Conservation (phyloP, 352 stramenopile species). For the Globisporangium cederbergense region DNA sequence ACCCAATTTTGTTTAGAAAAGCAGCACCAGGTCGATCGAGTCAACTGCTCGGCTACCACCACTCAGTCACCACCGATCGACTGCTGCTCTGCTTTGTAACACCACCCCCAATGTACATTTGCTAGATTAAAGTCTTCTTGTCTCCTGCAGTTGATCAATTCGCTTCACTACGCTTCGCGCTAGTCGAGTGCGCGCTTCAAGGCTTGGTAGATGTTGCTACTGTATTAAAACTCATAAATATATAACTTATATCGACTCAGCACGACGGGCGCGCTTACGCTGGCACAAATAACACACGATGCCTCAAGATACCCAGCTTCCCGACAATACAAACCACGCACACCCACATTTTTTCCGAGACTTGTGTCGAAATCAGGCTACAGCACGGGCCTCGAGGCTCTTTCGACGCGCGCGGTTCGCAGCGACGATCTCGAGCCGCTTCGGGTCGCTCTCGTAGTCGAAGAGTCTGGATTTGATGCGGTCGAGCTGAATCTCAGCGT, state of each 20-base stretch:
- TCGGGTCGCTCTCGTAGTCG: constrained; percentile 19
- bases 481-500: constrained; percentile 10
- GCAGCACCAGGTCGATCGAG: neutral
- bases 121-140: too few relatives aligned
- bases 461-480: constrained; percentile 19
- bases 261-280: constrained; percentile 2
- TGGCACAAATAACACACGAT: neutral
- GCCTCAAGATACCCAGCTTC: neutral
- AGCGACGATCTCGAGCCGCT: constrained; percentile 20
- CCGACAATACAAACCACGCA: neutral
- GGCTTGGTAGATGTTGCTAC: neutral
- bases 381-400: constrained; percentile 5
- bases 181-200: neutral
- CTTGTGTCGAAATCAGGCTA: neutral
- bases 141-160: neutral
- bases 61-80: too few relatives aligned
- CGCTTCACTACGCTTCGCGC: neutral
- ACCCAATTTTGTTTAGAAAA: neutral
- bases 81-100: too few relatives aligned
- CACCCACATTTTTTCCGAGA: too few relatives aligned
- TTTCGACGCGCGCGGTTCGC: constrained; percentile 20
- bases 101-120: too few relatives aligned
- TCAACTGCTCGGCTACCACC: neutral
- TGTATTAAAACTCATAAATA: constrained; percentile 12
- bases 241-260: constrained; percentile 12